Conservation (phyloP, 1,139 yeast species). For the Kodamaea alishanica region DNA sequence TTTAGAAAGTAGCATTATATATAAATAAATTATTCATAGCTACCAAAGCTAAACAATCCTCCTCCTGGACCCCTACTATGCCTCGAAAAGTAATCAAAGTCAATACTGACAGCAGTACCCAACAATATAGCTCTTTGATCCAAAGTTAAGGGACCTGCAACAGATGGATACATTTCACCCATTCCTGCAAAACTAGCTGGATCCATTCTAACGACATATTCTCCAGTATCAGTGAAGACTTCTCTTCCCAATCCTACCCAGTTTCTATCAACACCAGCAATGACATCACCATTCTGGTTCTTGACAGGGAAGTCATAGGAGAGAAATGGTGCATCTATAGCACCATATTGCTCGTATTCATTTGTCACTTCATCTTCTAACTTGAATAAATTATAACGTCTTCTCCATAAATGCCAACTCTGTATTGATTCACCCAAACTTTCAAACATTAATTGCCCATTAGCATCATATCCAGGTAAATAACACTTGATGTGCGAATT, state of each 20-base stretch:
- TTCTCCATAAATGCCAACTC: slow-evolving; percentile 92
- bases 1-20: not conserved
- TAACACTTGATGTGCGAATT: slow-evolving; percentile 81
- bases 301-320: slow-evolving; percentile 81
- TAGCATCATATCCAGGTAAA: slow-evolving; percentile 50
- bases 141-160: slow-evolving; percentile 52
- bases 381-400: slow-evolving; percentile 75
- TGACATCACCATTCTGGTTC: slow-evolving; percentile 53
- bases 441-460: slow-evolving; percentile 41
- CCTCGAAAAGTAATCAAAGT: slow-evolving; percentile 90
- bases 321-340: slow-evolving; percentile 80
- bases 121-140: slow-evolving; percentile 84
- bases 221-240: slow-evolving; percentile 90
- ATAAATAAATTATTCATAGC: slow-evolving; percentile 16
- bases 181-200: slow-evolving; percentile 56
- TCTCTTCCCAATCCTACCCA: slow-evolving; percentile 96
- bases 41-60: slow-evolving; percentile 32
- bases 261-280: slow-evolving; percentile 82
- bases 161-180: slow-evolving; percentile 38
- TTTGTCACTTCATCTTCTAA: slow-evolving; percentile 43
- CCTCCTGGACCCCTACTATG: slow-evolving; percentile 62
- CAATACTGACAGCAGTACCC: slow-evolving; percentile 87
- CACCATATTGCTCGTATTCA: slow-evolving; percentile 70
- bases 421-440: slow-evolving; percentile 82
- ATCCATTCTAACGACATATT: slow-evolving; percentile 81